phyloP scores from a whole-genome alignment of 768 basidiomycete species.

The Boletus subparvulus region DNA sequence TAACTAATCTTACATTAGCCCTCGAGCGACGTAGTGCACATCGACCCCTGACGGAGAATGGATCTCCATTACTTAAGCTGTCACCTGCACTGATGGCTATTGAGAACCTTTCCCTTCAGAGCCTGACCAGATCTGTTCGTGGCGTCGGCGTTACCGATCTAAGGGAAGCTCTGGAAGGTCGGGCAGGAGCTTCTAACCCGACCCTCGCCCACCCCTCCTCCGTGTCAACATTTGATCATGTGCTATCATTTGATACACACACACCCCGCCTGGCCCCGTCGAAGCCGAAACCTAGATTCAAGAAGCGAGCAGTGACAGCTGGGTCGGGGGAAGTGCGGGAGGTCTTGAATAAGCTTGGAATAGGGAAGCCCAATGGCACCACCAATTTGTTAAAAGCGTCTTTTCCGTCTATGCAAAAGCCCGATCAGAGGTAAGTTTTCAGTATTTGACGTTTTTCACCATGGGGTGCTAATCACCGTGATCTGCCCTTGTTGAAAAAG shows the following conservation, averaged over 20 bases:
- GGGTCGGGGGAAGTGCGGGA: slow-evolving; percentile 75
- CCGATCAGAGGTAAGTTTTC: slow-evolving; percentile 40
- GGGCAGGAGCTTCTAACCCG: slow-evolving; percentile 79
- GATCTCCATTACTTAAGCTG: slow-evolving; percentile 74
- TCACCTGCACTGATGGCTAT: slow-evolving; percentile 88
- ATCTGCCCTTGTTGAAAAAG: slow-evolving; percentile 9
- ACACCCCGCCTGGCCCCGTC: slow-evolving; percentile 44
- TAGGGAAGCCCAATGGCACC: slow-evolving; percentile 65
- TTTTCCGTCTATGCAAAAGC: slow-evolving; percentile 55
- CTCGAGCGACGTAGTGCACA: slow-evolving; percentile 52
- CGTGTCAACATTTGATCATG: slow-evolving; percentile 73
- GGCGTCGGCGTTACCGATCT: slow-evolving; percentile 87
- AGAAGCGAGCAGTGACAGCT: slow-evolving; percentile 48
- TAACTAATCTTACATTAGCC: slow-evolving; percentile 38
- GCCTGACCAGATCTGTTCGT: slow-evolving; percentile 72
- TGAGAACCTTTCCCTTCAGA: slow-evolving; percentile 86
- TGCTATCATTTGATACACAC: slow-evolving; percentile 47
- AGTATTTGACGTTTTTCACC: background rate
- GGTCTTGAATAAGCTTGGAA: slow-evolving; percentile 78
- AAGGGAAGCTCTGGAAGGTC: slow-evolving; percentile 84
- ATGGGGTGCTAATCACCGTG: slow-evolving; percentile 4
- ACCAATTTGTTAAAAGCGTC: slow-evolving; percentile 68
- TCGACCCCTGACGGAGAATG: slow-evolving; percentile 66
- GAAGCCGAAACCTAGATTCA: slow-evolving; percentile 56
- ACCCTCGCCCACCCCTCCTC: slow-evolving; percentile 68